Percentiles rank a stretch among this genome's conserved stretches.
These are phyloP conservation scores for Suillus cothurnatus DNA, from an alignment of 768 basidiomycete species.

Conservation along the genomic window DNA sequence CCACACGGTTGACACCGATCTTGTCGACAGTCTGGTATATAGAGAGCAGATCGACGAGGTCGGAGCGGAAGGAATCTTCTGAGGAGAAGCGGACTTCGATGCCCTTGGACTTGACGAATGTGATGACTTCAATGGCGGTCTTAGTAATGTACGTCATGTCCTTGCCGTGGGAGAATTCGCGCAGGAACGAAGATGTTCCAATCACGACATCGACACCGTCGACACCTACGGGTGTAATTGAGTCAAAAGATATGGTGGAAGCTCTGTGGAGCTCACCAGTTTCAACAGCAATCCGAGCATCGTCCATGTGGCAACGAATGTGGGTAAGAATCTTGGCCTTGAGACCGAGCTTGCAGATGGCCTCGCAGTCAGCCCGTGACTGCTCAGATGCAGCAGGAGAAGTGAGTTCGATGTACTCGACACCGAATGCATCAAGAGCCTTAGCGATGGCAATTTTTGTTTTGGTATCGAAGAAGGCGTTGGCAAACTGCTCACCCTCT, in stretches of 20 bases:
- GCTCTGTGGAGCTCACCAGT: slow-evolving; percentile 60
- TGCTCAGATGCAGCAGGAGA: slow-evolving; percentile 98
- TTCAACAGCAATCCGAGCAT: slow-evolving; percentile 97
- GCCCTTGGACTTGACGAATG: slow-evolving; percentile 99
- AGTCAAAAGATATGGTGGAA: not conserved
- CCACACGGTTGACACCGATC: slow-evolving; percentile 98
- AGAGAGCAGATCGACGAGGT: slow-evolving; percentile 96
- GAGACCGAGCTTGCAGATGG: slow-evolving; percentile 98
- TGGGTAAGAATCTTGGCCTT: slow-evolving; percentile 97
- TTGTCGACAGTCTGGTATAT: slow-evolving; percentile 99
- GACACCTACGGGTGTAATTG: slow-evolving; percentile 60
- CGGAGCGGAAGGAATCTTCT: slow-evolving; percentile 99
- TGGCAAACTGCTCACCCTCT: slow-evolving; percentile 99
- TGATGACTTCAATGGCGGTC: slow-evolving; percentile 97
- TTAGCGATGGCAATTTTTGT: slow-evolving; percentile 99
- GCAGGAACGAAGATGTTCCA: slow-evolving; percentile 97
- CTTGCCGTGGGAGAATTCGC: slow-evolving; percentile 99
- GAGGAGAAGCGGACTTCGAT: slow-evolving; percentile 99
- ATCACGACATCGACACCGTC: slow-evolving; percentile 99
- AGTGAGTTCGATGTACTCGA: slow-evolving; percentile 99
- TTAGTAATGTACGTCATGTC: slow-evolving; percentile 99
- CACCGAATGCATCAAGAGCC: slow-evolving; percentile 97
- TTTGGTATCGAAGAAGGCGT: slow-evolving; percentile 99
- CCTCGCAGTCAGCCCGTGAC: slow-evolving; percentile 91
- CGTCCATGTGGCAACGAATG: slow-evolving; percentile 99